phyloP scores from a whole-genome alignment of 108 stramenopile genomes.

The Nitzschia sp. region DNA sequence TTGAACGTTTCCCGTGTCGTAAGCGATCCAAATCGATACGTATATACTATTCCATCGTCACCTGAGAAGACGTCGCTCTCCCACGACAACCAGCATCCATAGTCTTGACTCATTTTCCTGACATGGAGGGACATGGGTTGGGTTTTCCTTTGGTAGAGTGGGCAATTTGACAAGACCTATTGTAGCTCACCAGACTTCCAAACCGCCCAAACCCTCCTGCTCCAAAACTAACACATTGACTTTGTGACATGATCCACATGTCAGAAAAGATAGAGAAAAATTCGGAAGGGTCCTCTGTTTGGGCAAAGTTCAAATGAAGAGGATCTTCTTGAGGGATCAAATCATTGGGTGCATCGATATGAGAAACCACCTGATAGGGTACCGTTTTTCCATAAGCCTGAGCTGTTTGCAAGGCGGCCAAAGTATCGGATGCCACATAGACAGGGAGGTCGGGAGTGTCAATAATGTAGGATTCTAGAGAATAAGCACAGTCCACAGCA shows the following conservation, averaged over 20 bases:
- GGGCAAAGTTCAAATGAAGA: slow-evolving; percentile 39
- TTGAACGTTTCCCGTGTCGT: no score
- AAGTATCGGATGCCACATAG: slow-evolving; percentile 45
- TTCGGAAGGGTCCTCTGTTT: slow-evolving; percentile 21
- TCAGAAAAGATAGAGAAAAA: slow-evolving; percentile 52
- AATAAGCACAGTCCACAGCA: slow-evolving; percentile 40
- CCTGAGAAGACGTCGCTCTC: no score
- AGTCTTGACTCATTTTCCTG: no score
- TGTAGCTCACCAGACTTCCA: slow-evolving; percentile 36
- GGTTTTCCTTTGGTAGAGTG: slow-evolving; percentile 16
- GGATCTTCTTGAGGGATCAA: slow-evolving; percentile 22
- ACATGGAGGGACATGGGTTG: not conserved
- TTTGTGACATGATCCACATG: slow-evolving; percentile 42
- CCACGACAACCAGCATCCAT: no score
- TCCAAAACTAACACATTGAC: slow-evolving; percentile 39
- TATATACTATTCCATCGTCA: no score
- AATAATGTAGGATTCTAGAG: not conserved
- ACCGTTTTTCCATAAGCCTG: not conserved
- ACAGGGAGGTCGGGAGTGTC: slow-evolving; percentile 7
- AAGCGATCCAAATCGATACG: no score
- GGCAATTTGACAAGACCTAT: slow-evolving; percentile 29
- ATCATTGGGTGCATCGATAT: slow-evolving; percentile 5
- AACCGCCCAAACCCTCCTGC: slow-evolving; percentile 47
- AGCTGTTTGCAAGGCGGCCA: slow-evolving; percentile 14
- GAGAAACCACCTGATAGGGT: slow-evolving; percentile 11